These are phyloP conservation scores for Eucalyptus regnans DNA, from an alignment of 345 rosid species.

Conservation along the genomic window DNA sequence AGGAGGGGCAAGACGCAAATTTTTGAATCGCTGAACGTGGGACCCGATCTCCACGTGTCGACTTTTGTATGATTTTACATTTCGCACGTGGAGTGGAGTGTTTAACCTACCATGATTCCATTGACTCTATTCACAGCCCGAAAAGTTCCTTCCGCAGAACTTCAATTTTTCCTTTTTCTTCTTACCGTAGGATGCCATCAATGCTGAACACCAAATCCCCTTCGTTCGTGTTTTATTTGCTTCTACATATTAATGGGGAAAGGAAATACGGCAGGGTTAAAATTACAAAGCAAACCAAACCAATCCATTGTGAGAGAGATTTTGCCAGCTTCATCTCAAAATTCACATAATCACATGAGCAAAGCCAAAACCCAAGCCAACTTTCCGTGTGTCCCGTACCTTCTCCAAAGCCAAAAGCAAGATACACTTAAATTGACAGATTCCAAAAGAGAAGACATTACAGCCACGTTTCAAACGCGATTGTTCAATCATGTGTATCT, in stretches of 20 bases:
- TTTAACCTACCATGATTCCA: background rate
- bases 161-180: background rate
- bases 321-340: background rate
- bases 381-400: background rate
- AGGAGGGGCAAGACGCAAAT: too few relatives aligned
- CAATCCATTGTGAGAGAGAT: background rate
- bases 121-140: background rate
- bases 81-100: too few relatives aligned
- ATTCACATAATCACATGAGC: background rate
- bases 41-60: too few relatives aligned
- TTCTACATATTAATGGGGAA: background rate
- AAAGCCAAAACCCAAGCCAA: background rate
- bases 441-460: background rate
- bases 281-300: background rate
- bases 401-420: background rate
- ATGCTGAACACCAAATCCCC: background rate
- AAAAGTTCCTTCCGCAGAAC: background rate
- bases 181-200: background rate
- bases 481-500: background rate
- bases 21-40: too few relatives aligned
- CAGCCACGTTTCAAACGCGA: background rate
- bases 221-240: background rate
- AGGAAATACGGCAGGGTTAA: background rate
- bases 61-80: too few relatives aligned
- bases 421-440: background rate